Base-by-base conservation (phyloP, 179 eudicot genomes). In the Beta macrorhiza region DNA sequence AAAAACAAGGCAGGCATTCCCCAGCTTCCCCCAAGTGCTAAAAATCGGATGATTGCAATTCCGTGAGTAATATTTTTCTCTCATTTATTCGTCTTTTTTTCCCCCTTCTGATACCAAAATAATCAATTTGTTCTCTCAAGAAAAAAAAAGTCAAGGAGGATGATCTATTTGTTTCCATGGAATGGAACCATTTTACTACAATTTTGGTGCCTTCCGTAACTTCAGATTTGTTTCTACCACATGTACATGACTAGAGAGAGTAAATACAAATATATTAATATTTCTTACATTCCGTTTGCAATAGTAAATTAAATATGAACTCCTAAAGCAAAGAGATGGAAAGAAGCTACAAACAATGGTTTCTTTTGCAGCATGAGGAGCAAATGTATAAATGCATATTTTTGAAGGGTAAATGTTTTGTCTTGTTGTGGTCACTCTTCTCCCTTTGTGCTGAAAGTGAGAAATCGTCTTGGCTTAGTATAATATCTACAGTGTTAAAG, bases 1-100 rank as follows among this genome's bases (percentile, higher is more conserved):
- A 96, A 95, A 87, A 84, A 87, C 89, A 96, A 92, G 86, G 87
- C 94, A 61, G 99, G 99, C 42, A 83, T 96, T 86, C 98, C 99
- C 62, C 90, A 88, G 75, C 96, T 93, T 82, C 99, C 99, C 47
- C 85, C 93, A 45, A 90, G 87, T 86, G 99, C 95, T 67, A 95
- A 95, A 80, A 89, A 87, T 89, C 89, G 89, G 67, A 73, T 92
- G 86, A 87, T 93, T 79, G 86, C 95, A 58, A 87, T 95, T 79
- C 98, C 97, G 99, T 95, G 82, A 92, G 98, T 87, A 70, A 11
- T 44, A 15, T 12, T 68, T 25, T 59, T 37, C 19, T 58, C 9
- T 72, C 59, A 72, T 1, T 9, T 22, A 45, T 47, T 10, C 44
- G 10, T 12, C 45, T 64, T 25, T 22, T 2, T 22, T 2, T 47